These are phyloP conservation scores for Phytophthora colocasiae DNA, from an alignment of 352 stramenopile genomes.

Conservation along the genomic window DNA sequence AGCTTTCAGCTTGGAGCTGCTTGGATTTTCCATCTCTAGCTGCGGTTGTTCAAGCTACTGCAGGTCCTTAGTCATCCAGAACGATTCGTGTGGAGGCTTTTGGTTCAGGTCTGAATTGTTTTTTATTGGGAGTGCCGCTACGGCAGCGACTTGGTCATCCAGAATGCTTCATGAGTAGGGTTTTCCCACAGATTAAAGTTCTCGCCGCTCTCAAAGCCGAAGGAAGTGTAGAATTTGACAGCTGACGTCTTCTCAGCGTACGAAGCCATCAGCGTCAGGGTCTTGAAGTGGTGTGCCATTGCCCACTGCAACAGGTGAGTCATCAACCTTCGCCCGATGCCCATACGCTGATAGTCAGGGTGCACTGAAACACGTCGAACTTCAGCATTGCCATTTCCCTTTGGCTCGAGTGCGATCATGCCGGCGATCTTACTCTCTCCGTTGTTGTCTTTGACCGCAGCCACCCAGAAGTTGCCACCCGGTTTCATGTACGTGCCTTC, in stretches of 20 bases:
- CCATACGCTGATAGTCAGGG: slow-evolving; percentile 28
- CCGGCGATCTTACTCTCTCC: slow-evolving; percentile 28
- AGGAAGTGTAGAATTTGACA: slow-evolving; percentile 43
- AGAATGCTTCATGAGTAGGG: slow-evolving; percentile 37
- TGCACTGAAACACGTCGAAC: slow-evolving; percentile 43
- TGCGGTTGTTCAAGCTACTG: background rate
- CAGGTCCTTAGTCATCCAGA: slow-evolving; percentile 41
- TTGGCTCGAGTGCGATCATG: slow-evolving; percentile 39
- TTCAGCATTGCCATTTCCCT: slow-evolving; percentile 23
- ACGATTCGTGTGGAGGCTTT: too few species aligned
- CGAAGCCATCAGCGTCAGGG: slow-evolving; percentile 23
- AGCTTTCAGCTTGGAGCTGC: background rate
- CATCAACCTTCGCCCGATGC: slow-evolving; percentile 38
- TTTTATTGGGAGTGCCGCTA: too few species aligned
- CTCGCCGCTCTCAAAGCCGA: slow-evolving; percentile 36
- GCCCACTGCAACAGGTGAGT: slow-evolving; percentile 32
- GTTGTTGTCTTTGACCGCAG: slow-evolving; percentile 27
- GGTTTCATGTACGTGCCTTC: slow-evolving; percentile 41
- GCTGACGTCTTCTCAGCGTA: slow-evolving; percentile 14
- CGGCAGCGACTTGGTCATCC: slow-evolving; percentile 48
- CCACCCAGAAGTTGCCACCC: slow-evolving; percentile 60
- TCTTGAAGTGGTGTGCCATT: slow-evolving; percentile 26
- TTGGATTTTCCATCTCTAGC: background rate
- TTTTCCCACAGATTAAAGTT: slow-evolving; percentile 40
- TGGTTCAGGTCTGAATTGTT: too few species aligned